Evolutionary conservation across 192 early-diverging fungal genomes (phyloP), one percentile per base, ranked within the genome.

Genomic region (Backusella tuberculispora): DNA sequence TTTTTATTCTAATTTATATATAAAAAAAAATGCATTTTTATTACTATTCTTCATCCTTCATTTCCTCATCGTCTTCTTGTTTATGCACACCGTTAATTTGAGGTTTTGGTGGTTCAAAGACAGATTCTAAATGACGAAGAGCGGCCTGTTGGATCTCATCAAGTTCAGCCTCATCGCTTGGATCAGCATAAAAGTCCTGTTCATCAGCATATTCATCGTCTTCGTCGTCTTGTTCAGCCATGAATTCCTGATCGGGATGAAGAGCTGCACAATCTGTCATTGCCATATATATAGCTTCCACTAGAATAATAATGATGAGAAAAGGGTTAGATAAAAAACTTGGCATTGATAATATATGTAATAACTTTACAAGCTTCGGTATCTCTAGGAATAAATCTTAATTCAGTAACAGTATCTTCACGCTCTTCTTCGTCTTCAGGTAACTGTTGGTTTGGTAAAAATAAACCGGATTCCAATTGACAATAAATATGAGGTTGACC

Each of bases 261-360:
- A 91, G 77, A 4, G 87, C 85, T 3, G 89, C 89, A 72, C 91
- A 93, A 17, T 89, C 83, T 6, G 90, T 87, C 44, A 93, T 66
- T 40, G 87, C 88, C 60, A 88, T 80, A 83, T 87, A 93, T 21
- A 93, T 85, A 12, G 79, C 76, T 29, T 93, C 91, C 82, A 93
- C 91, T 92, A 77, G 3, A 44, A 66, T 1, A 13, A 1, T 5
- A 24, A 37, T 71, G 26, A 17, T 14, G 41, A 71, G 17, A 3
- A 13, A 15, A n/a, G n/a, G n/a, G n/a, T 13, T 43, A 21, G 29
- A 72, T 44, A 26, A 74, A 63, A 19, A 3, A 4, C 6, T 2
- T 63, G 6, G 7, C 9, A 19, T 64, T 41, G 17, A 60, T 13
- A 9, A 29, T 42, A 10, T 15, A 43, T 60, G 29, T 56, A 34